A percentile compares a stretch with the other conserved stretches of the same genome.
Evolutionary conservation across 2,329 filamentous ascomycete genomes (phyloP).

Genomic region (Sclerotinia minor): DNA sequence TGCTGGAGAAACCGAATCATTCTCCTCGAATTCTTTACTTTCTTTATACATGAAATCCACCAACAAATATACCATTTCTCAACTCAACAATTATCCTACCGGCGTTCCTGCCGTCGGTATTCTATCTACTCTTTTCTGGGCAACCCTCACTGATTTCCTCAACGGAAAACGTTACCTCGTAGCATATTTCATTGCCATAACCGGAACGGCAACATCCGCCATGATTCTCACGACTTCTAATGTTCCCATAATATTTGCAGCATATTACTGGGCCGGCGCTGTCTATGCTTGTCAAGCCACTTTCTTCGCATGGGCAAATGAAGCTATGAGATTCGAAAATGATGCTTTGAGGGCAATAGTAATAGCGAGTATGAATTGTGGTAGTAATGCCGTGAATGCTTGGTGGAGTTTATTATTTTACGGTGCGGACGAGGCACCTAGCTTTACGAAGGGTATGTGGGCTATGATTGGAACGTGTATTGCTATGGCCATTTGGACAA

Average conservation of each 20-base stretch:
- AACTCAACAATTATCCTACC: conserved; percentile 56
- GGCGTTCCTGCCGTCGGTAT: conserved; percentile 54
- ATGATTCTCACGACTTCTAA: conserved; percentile 55
- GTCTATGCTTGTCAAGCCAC: conserved; percentile 73
- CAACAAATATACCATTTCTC: conserved; percentile 48
- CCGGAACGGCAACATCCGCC: conserved; percentile 60
- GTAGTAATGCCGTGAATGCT: conserved; percentile 66
- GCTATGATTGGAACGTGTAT: conserved; percentile 68
- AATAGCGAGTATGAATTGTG: conserved; percentile 70
- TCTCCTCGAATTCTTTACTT: conserved; percentile 62
- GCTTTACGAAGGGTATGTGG: conserved; percentile 63
- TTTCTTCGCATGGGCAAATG: conserved; percentile 76
- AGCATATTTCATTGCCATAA: conserved; percentile 66
- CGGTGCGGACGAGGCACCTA: conserved; percentile 62
- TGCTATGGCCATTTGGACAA: conserved; percentile 60
- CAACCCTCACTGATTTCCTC: conserved; percentile 65
- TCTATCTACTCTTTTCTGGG: conserved; percentile 63
- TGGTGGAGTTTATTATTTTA: conserved; percentile 77
- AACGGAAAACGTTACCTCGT: conserved; percentile 65
- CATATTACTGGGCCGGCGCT: conserved; percentile 69
- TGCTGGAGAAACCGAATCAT: conserved; percentile 70
- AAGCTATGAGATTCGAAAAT: conserved; percentile 61
- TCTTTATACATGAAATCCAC: conserved; percentile 52
- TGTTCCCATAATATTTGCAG: conserved; percentile 57
- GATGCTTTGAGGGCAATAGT: conserved; percentile 65